phyloP scores from a whole-genome alignment of 306 rosid species.

The Hippophae tibetana region DNA sequence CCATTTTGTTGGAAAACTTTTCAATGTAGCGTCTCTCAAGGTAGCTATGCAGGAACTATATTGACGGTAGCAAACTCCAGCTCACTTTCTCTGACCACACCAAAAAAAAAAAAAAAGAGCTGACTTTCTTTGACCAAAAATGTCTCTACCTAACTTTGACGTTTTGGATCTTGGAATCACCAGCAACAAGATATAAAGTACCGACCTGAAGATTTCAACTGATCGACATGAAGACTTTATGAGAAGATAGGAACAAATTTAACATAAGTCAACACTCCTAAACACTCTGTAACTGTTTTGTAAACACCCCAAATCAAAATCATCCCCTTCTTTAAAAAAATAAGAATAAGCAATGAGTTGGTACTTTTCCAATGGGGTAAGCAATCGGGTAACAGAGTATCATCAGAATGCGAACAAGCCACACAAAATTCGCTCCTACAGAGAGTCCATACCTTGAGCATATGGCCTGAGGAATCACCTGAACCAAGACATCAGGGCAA shows the following conservation, averaged over 20 bases:
- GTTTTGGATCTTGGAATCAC: background rate
- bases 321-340: background rate
- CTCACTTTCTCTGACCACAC: too few species aligned
- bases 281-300: too few species aligned
- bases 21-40: too few species aligned
- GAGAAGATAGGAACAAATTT: background rate
- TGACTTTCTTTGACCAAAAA: too few species aligned
- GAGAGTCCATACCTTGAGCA: conserved; percentile 71
- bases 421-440: conserved; percentile 68
- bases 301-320: too few species aligned
- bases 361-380: conserved; percentile 77
- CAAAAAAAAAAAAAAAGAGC: too few species aligned
- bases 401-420: conserved; percentile 77
- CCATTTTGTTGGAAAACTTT: too few species aligned
- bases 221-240: background rate
- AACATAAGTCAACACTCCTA: background rate
- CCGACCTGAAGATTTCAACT: background rate
- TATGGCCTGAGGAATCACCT: conserved; percentile 90
- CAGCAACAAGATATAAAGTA: background rate
- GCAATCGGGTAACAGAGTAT: conserved; percentile 70
- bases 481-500: conserved; percentile 16
- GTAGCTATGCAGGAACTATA: too few species aligned
- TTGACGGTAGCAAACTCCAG: too few species aligned
- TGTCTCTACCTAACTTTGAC: background rate
- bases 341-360: background rate